phyloP scores from a whole-genome alignment of 768 basidiomycete genomes.

The Cystofilobasidium capitatum region DNA sequence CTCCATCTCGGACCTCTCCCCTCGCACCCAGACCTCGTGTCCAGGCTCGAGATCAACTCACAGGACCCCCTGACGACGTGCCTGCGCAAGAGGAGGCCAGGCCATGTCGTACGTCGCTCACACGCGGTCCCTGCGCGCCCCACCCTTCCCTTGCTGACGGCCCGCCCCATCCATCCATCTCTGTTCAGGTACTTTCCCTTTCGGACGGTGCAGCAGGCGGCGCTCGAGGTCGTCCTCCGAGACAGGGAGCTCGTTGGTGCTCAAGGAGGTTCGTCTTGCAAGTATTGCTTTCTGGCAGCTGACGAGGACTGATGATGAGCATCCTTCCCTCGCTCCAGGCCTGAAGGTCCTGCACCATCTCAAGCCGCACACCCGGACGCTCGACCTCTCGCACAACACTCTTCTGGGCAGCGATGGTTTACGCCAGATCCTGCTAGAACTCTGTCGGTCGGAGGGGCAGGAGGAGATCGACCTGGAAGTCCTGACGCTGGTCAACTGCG shows the following conservation, averaged over 20 bases:
- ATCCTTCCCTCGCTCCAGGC: background rate
- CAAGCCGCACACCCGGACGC: slow-evolving; percentile 4
- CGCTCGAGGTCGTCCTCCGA: background rate
- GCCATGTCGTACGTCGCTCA: background rate
- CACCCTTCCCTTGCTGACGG: too few species aligned
- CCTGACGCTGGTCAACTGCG: slow-evolving; percentile 8
- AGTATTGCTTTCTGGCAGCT: background rate
- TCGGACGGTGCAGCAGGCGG: background rate
- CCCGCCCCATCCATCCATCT: too few species aligned
- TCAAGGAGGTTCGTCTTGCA: slow-evolving; percentile 10
- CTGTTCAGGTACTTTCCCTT: background rate
- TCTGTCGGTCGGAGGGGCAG: background rate
- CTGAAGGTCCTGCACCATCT: slow-evolving; percentile 14
- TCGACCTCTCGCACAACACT: slow-evolving; percentile 20
- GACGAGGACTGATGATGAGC: background rate
- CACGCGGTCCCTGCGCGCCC: too few species aligned
- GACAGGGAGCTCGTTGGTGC: slow-evolving; percentile 20
- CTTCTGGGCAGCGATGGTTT: slow-evolving; percentile 17
- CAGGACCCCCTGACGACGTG: too few species aligned
- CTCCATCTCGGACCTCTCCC: too few species aligned
- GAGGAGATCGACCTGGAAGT: slow-evolving; percentile 1
- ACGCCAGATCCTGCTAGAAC: background rate
- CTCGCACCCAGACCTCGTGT: too few species aligned
- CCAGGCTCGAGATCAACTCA: too few species aligned
- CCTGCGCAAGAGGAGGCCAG: background rate